These are phyloP conservation scores for Alternaria solani DNA, from an alignment of 2,329 filamentous ascomycete species.

Conservation along the genomic window DNA sequence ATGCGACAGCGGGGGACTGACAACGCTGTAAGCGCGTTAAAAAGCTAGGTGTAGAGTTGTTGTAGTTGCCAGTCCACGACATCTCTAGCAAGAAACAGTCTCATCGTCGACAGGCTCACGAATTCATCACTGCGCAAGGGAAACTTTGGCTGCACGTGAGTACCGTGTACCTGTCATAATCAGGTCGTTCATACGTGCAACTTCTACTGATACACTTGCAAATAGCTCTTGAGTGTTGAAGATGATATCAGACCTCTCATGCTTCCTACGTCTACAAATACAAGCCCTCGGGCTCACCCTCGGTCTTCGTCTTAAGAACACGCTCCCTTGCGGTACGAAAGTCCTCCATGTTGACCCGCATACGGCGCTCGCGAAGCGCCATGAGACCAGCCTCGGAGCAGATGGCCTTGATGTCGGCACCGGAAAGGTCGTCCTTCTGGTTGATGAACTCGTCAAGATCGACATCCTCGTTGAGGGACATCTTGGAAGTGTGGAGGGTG, in stretches of 20 bases:
- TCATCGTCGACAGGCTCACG: background rate
- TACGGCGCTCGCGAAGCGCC: conserved; percentile 91
- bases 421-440: conserved; percentile 96
- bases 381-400: conserved; percentile 96
- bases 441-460: conserved; percentile 98
- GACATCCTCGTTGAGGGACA: conserved; percentile 96
- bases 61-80: background rate
- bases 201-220: conserved; percentile 31
- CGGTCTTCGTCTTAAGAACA: conserved; percentile 97
- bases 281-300: conserved; percentile 96
- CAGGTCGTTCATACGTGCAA: conserved; percentile 1
- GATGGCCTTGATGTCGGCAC: conserved; percentile 98
- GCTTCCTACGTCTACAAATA: conserved; percentile 75
- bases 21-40: background rate
- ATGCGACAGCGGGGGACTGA: background rate
- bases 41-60: background rate
- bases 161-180: conserved; percentile 17
- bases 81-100: background rate
- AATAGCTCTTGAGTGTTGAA: conserved; percentile 8
- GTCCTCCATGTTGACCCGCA: conserved; percentile 99
- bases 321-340: conserved; percentile 92
- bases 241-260: conserved; percentile 6
- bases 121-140: background rate
- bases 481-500: conserved; percentile 96
- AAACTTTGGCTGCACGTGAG: background rate